Conservation (phyloP, 805 yeast species). For the Wickerhamiella azymoides region DNA sequence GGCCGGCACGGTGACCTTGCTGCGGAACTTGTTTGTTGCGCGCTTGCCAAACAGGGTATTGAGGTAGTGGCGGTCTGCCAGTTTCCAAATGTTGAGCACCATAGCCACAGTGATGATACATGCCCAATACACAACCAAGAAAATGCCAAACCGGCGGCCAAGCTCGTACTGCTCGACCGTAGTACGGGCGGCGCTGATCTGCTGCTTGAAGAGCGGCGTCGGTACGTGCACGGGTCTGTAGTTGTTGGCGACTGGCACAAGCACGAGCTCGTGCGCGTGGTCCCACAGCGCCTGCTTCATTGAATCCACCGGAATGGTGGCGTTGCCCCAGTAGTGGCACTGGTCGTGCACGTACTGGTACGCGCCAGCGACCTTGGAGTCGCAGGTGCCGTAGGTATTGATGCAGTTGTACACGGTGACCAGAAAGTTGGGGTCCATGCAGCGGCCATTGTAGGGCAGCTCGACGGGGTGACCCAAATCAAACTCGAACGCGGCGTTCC, state of each 20-base stretch:
- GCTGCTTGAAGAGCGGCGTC: conserved; percentile 8
- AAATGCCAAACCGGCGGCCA: conserved; percentile 22
- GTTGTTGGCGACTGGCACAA: neutral
- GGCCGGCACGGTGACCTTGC: conserved; percentile 25
- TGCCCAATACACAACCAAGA: conserved; percentile 23
- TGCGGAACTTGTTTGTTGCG: conserved; percentile 17
- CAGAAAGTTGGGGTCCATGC: conserved; percentile 19
- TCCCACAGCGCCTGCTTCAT: conserved; percentile 18
- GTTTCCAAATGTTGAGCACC: conserved; percentile 7
- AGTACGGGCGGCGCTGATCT: conserved; percentile 18
- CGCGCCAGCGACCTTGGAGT: conserved; percentile 19
- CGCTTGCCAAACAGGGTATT: conserved; percentile 18
- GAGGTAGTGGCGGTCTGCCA: conserved; percentile 18
- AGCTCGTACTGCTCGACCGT: conserved; percentile 21
- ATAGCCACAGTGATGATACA: conserved; percentile 18
- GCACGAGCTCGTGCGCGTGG: neutral
- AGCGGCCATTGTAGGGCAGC: conserved; percentile 19
- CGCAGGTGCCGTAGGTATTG: conserved; percentile 15
- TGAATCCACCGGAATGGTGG: conserved; percentile 14
- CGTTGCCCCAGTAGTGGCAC: conserved; percentile 22
- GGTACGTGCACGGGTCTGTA: conserved; percentile 10
- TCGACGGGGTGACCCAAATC: conserved; percentile 21
- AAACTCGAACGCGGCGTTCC: conserved; percentile 23
- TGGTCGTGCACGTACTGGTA: conserved; percentile 19
- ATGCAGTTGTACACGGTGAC: conserved; percentile 23